phyloP scores from a whole-genome alignment of 2,329 filamentous ascomycete genomes.

The Cordyceps cateniannulata region DNA sequence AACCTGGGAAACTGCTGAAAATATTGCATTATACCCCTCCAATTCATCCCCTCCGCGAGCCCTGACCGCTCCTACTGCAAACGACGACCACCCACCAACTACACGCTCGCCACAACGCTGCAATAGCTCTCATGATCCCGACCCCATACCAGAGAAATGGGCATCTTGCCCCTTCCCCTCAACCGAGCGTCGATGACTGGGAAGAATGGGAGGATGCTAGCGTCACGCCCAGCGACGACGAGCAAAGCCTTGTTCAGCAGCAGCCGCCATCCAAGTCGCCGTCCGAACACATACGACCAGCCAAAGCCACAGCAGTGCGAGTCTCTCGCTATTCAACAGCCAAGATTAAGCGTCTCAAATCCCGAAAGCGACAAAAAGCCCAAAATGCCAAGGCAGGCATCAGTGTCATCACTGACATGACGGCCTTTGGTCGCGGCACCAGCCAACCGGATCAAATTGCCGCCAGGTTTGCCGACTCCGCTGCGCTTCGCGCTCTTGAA shows the following conservation, averaged over 20 bases:
- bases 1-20: background rate
- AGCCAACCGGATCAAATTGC: conserved; percentile 25
- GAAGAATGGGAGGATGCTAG: conserved; percentile 49
- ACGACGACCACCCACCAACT: background rate
- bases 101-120: conserved; percentile 5
- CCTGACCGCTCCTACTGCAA: background rate
- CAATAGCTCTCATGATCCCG: background rate
- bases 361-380: conserved; percentile 53
- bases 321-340: conserved; percentile 31
- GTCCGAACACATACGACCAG: background rate
- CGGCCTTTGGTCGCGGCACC: conserved; percentile 38
- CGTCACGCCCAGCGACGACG: conserved; percentile 33
- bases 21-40: background rate
- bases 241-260: conserved; percentile 27
- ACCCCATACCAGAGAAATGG: conserved; percentile 15
- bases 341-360: conserved; percentile 44
- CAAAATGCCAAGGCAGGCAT: conserved; percentile 58
- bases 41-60: background rate
- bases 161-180: conserved; percentile 13
- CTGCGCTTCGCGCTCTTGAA: conserved; percentile 53
- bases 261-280: background rate
- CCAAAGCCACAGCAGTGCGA: conserved; percentile 17
- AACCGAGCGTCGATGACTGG: conserved; percentile 37
- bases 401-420: conserved; percentile 64
- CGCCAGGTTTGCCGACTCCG: conserved; percentile 50